These are phyloP conservation scores for Cutaneotrichosporon spelunceum DNA, from an alignment of 1,284 basidiomycete genomes.

Conservation along the genomic window DNA sequence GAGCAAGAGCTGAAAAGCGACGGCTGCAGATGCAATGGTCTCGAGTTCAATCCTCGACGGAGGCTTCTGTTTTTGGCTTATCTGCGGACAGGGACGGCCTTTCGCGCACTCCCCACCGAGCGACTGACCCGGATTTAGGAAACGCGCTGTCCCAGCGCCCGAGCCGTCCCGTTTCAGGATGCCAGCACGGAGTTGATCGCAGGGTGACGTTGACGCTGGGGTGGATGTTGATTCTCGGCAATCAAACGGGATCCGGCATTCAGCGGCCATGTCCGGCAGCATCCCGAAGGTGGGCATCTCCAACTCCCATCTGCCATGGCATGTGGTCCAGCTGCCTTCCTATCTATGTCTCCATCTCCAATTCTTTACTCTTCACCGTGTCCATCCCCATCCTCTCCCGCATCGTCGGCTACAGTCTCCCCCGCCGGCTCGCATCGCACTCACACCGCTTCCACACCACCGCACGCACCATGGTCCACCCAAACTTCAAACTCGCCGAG, in stretches of 20 bases:
- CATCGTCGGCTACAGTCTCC: not conserved
- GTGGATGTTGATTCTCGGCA: too few species aligned
- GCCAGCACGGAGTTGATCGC: too few species aligned
- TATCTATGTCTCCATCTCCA: not conserved
- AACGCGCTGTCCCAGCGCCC: too few species aligned
- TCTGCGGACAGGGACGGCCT: too few species aligned
- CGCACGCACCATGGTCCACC: slow-evolving; percentile 19
- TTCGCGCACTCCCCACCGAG: too few species aligned
- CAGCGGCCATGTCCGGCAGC: too few species aligned
- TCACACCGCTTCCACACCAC: not conserved
- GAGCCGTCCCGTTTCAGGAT: too few species aligned
- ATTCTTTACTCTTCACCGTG: not conserved
- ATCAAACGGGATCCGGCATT: too few species aligned
- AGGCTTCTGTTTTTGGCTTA: not conserved
- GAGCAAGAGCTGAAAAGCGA: not conserved
- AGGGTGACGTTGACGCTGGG: too few species aligned
- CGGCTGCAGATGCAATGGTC: slow-evolving; percentile 5
- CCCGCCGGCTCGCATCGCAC: not conserved
- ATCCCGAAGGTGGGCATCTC: not conserved
- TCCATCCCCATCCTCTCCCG: not conserved
- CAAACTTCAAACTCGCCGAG: slow-evolving; percentile 24
- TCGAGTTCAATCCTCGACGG: slow-evolving; percentile 7
- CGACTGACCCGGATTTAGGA: too few species aligned
- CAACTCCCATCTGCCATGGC: not conserved
- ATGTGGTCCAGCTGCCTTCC: not conserved